Percentiles rank a stretch among this genome's conserved stretches.
phyloP scores from a whole-genome alignment of 1,284 basidiomycete species.

The Cryptococcus sp. region DNA sequence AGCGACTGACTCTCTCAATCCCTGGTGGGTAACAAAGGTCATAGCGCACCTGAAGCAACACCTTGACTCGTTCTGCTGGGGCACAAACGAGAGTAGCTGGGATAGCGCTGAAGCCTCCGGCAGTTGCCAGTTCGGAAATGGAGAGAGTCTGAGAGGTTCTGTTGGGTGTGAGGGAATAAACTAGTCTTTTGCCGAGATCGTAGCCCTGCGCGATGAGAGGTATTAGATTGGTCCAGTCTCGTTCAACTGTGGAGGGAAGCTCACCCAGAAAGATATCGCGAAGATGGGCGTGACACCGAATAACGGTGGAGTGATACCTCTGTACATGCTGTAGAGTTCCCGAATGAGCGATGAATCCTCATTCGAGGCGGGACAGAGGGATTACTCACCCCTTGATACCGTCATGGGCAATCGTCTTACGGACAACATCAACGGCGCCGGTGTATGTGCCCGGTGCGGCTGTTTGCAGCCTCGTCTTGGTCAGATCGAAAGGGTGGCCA shows the following conservation, averaged over 20 bases:
- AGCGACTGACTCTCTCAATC: too few relatives aligned
- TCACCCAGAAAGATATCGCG: slow-evolving; percentile 95
- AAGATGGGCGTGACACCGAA: slow-evolving; percentile 98
- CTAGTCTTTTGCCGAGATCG: slow-evolving; percentile 88
- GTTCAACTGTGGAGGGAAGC: slow-evolving; percentile 25
- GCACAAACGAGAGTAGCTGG: slow-evolving; percentile 91
- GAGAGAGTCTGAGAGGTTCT: slow-evolving; percentile 61
- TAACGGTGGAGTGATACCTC: slow-evolving; percentile 94
- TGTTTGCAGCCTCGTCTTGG: slow-evolving; percentile 94
- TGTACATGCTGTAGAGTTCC: slow-evolving; percentile 70
- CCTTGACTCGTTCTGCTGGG: slow-evolving; percentile 96
- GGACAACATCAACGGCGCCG: slow-evolving; percentile 90
- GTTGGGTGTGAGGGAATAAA: slow-evolving; percentile 62
- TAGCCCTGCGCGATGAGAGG: slow-evolving; percentile 67
- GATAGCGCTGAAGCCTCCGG: slow-evolving; percentile 92
- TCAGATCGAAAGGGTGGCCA: slow-evolving; percentile 98
- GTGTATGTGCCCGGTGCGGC: slow-evolving; percentile 86
- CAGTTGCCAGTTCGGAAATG: slow-evolving; percentile 81
- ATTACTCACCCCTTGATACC: slow-evolving; percentile 76
- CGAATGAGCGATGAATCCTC: too few relatives aligned
- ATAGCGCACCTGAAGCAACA: slow-evolving; percentile 75
- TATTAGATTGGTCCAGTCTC: background rate
- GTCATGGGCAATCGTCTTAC: slow-evolving; percentile 84
- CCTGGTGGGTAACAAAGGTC: background rate
- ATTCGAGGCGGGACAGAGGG: background rate